These are phyloP conservation scores for Cutaneotrichosporon curvatum DNA, from an alignment of 1,284 basidiomycete genomes.

Conservation along the genomic window DNA sequence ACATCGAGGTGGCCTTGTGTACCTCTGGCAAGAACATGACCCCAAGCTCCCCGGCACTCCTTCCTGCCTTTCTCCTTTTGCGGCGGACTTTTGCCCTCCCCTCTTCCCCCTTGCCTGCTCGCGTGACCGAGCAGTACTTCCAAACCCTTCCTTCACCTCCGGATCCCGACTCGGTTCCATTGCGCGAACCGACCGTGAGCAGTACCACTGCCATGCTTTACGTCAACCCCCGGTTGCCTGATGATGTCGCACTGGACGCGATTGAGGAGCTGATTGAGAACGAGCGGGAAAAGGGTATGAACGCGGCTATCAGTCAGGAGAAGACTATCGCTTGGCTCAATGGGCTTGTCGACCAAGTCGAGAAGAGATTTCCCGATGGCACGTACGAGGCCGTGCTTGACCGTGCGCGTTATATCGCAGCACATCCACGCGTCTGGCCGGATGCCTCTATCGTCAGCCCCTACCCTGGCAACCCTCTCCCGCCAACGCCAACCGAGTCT, in stretches of 20 bases:
- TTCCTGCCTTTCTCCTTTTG: conserved; percentile 35
- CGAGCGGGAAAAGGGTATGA: conserved; percentile 41
- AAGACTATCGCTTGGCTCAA: conserved; percentile 25
- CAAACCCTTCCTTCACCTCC: conserved; percentile 35
- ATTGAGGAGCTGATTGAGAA: conserved; percentile 42
- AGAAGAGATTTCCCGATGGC: conserved; percentile 43
- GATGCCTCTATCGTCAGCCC: conserved; percentile 9
- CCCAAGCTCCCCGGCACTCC: conserved; percentile 18
- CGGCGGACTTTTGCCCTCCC: conserved; percentile 36
- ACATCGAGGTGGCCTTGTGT: conserved; percentile 40
- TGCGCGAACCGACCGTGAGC: conserved; percentile 38
- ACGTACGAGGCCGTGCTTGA: conserved; percentile 35
- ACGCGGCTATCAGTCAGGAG: conserved; percentile 29
- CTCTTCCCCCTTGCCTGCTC: conserved; percentile 22
- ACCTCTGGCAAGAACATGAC: conserved; percentile 21
- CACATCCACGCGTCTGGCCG: conserved; percentile 14
- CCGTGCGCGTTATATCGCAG: conserved; percentile 19
- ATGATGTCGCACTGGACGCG: conserved; percentile 27
- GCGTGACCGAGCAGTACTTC: conserved; percentile 23
- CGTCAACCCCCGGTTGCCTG: conserved; percentile 40
- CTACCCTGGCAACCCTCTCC: too few species aligned
- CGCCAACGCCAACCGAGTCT: too few species aligned
- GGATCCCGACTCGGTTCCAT: conserved; percentile 34
- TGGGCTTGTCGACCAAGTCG: conserved; percentile 26
- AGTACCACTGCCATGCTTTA: conserved; percentile 43